phyloP scores from a whole-genome alignment of 225 moss, liverwort and hornwort genomes.

The Marchantia polymorpha region DNA sequence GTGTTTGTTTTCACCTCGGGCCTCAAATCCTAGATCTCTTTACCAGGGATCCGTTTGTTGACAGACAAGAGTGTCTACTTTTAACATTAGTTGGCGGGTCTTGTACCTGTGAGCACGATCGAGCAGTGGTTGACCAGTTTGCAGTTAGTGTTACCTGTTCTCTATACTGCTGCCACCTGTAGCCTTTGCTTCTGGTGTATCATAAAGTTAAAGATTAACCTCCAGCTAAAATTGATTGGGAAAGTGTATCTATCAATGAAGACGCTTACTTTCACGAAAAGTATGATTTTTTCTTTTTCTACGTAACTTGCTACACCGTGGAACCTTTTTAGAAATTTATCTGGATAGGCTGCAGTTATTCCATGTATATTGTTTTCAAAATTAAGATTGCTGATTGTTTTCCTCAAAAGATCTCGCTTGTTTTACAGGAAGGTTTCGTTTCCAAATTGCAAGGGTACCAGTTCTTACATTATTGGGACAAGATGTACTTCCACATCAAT shows the following conservation, averaged over 20 bases:
- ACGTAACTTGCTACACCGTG: no score
- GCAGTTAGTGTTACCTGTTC: neutral
- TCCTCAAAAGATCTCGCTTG: slow-evolving; percentile 27
- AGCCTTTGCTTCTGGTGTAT: neutral
- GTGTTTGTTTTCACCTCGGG: neutral
- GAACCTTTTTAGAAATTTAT: no score
- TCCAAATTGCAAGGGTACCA: slow-evolving; percentile 30
- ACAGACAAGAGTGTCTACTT: neutral
- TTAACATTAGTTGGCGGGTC: neutral
- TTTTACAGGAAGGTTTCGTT: slow-evolving; percentile 36
- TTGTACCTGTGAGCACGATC: neutral
- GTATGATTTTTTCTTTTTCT: no score
- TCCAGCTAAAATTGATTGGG: neutral
- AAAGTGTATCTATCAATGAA: neutral
- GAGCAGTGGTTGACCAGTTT: neutral
- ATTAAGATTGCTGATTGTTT: slow-evolving; percentile 25
- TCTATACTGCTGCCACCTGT: neutral
- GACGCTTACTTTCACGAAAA: neutral
- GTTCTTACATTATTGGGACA: slow-evolving; percentile 30
- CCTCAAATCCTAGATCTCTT: neutral
- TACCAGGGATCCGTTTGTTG: no score
- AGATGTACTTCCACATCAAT: slow-evolving; percentile 25
- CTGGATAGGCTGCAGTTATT: neutral
- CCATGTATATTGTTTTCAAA: neutral
- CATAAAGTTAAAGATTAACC: neutral